Base-by-base conservation (phyloP, 176 grass and related monocot genomes). In the Raddia guianensis region DNA sequence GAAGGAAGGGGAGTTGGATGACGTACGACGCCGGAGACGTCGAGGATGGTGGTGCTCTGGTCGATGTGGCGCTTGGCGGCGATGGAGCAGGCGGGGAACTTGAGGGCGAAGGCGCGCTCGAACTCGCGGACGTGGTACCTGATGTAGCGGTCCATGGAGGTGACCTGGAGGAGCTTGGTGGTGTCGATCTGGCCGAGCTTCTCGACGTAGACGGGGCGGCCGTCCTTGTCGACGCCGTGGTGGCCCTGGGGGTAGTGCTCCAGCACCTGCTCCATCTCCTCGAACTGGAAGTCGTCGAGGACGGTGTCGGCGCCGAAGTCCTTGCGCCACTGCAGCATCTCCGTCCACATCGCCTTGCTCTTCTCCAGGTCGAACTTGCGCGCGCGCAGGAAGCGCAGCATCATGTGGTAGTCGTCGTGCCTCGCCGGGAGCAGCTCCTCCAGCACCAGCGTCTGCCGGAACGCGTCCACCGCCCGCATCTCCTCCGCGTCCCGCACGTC, bases 381-480 rank as follows among this genome's bases (percentile, higher is more conserved):
- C 18, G 94, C 94, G 58, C 59, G 79, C 32, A 94, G 86, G 88
- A 94, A 94, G 3, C 92, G 90, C 11, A 99, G 92, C 96, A 99
- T 99, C 96, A 91, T 95, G 87, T 99, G 96, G 91, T 99, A 99
- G 81, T 99, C 92, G 86, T 99, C 96, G 83, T 99, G 96, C 34
- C 84, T 82, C 0, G 96, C 90, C 4, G 96, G 96, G 15, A 99
- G 96, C 21, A 99, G 84, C 90, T 99, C 96, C 86, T 99, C 96
- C 2, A 95, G 88, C 51, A 99, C 86, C 10, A 95, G 92, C 65
- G 80, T 99, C 81, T 99, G 92, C 44, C 96, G 90, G 81, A 99
- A 95, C 66, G 96, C 92, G 78, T 99, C 96, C 40, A 99, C 96
- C n/a, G 91, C 77, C 10, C 86, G 82, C 84, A 91, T 91, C 75